Conservation (phyloP, 345 rosid genomes). For the Sisymbrium altissimum region DNA sequence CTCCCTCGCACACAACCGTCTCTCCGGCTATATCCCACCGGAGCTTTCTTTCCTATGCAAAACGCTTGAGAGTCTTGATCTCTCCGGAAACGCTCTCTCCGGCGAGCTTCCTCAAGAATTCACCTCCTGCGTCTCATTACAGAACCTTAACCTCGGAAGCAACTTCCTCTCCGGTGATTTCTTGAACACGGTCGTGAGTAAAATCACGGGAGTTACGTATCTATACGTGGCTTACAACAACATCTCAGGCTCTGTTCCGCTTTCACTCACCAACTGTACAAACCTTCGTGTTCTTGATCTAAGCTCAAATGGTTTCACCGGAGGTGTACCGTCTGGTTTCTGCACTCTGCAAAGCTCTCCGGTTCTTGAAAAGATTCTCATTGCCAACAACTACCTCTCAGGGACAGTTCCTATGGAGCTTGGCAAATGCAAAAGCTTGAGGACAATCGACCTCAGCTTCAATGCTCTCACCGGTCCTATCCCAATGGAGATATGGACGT, state of each 20-base stretch:
- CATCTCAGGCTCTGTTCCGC: slow-evolving; percentile 65
- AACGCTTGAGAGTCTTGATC: slow-evolving; percentile 59
- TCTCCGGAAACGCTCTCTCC: slow-evolving; percentile 61
- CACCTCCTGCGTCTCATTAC: slow-evolving; percentile 49
- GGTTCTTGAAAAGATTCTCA: slow-evolving; percentile 56
- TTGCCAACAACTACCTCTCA: slow-evolving; percentile 71
- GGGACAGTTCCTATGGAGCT: slow-evolving; percentile 72
- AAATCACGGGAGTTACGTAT: slow-evolving; percentile 44
- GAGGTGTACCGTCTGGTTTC: slow-evolving; percentile 59
- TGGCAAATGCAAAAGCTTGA: slow-evolving; percentile 67
- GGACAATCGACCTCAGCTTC: slow-evolving; percentile 82
- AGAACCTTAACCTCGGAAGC: slow-evolving; percentile 62
- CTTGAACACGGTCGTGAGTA: slow-evolving; percentile 57
- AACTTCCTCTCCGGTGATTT: slow-evolving; percentile 78
- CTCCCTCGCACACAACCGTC: slow-evolving; percentile 55
- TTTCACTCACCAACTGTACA: slow-evolving; percentile 51
- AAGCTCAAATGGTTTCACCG: slow-evolving; percentile 66
- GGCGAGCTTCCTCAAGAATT: slow-evolving; percentile 61
- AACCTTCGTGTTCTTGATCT: slow-evolving; percentile 78
- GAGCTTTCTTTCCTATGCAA: slow-evolving; percentile 61
- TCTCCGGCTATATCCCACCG: slow-evolving; percentile 62
- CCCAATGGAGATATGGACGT: slow-evolving; percentile 62
- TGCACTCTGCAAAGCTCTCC: slow-evolving; percentile 51
- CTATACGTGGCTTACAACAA: slow-evolving; percentile 76
- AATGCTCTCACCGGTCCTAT: slow-evolving; percentile 65